A percentile compares a stretch with the other conserved stretches of the same genome.
Conservation (phyloP, 306 rosid genomes). For the Canavalia gladiata region DNA sequence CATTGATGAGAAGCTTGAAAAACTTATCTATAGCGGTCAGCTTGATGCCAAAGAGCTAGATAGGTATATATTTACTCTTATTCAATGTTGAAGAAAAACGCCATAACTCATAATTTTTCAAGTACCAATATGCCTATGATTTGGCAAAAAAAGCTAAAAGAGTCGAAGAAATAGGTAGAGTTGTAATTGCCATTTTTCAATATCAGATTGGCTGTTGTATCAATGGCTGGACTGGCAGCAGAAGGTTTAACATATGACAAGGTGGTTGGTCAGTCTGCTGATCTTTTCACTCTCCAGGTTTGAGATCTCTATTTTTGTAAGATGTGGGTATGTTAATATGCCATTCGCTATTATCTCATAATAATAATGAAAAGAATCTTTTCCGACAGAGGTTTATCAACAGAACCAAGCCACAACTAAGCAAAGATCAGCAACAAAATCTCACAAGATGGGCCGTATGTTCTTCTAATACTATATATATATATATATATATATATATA, state of each 20-base stretch:
- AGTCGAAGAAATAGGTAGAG: constrained; percentile 2
- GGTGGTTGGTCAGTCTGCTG: constrained; percentile 90
- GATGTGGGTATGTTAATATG: background rate
- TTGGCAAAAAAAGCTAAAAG: background rate
- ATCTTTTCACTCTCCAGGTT: constrained; percentile 78
- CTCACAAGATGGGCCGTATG: constrained; percentile 99
- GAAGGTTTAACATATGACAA: constrained; percentile 93
- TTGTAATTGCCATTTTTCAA: background rate
- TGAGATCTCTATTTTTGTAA: constrained; percentile 17
- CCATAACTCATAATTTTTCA: background rate
- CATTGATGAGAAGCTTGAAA: constrained; percentile 83
- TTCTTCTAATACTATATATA: constrained; percentile 31
- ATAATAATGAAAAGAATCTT: background rate
- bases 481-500: background rate
- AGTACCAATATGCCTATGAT: constrained; percentile 20
- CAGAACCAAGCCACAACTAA: constrained; percentile 87
- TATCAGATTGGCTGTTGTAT: constrained; percentile 85
- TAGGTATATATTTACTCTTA: constrained; percentile 55
- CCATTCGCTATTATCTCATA: background rate
- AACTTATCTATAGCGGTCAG: constrained; percentile 87
- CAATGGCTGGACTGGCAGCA: constrained; percentile 95
- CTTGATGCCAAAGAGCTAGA: constrained; percentile 91
- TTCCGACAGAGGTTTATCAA: constrained; percentile 76
- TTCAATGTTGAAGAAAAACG: background rate
- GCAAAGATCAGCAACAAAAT: constrained; percentile 96